These are phyloP conservation scores for Diospyros lotus DNA, from an alignment of 148 eudicot species.

Conservation along the genomic window DNA sequence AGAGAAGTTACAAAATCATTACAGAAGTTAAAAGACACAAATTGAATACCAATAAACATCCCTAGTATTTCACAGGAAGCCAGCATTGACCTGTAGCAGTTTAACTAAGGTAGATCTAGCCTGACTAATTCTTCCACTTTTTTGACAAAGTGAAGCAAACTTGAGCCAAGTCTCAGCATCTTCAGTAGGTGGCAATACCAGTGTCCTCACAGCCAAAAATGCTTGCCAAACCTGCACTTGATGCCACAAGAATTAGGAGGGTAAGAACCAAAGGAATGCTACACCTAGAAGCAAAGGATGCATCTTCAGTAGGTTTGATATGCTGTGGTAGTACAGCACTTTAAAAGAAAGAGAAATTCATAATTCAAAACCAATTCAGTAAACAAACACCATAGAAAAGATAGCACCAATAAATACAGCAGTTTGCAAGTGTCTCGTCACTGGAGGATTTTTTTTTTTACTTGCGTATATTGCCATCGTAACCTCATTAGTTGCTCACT, in stretches of 20 bases:
- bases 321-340: too few relatives aligned
- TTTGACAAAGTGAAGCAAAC: slow-evolving; percentile 89
- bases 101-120: slow-evolving; percentile 86
- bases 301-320: background rate
- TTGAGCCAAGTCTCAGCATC: slow-evolving; percentile 92
- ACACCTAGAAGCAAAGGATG: background rate
- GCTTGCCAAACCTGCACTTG: slow-evolving; percentile 93
- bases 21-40: background rate
- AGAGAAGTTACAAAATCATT: slow-evolving; percentile 11
- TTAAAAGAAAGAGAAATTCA: too few relatives aligned
- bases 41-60: background rate
- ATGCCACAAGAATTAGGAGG: background rate
- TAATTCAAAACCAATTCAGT: background rate
- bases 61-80: background rate
- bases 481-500: background rate
- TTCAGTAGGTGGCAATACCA: slow-evolving; percentile 91
- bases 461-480: background rate
- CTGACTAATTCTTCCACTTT: slow-evolving; percentile 86
- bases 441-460: background rate
- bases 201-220: slow-evolving; percentile 79
- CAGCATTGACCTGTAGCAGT: slow-evolving; percentile 68
- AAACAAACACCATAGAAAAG: background rate
- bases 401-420: background rate
- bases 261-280: background rate
- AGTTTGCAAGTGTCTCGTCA: background rate